phyloP scores from a whole-genome alignment of 2,329 filamentous ascomycete species.

The Pseudogymnoascus sp. region DNA sequence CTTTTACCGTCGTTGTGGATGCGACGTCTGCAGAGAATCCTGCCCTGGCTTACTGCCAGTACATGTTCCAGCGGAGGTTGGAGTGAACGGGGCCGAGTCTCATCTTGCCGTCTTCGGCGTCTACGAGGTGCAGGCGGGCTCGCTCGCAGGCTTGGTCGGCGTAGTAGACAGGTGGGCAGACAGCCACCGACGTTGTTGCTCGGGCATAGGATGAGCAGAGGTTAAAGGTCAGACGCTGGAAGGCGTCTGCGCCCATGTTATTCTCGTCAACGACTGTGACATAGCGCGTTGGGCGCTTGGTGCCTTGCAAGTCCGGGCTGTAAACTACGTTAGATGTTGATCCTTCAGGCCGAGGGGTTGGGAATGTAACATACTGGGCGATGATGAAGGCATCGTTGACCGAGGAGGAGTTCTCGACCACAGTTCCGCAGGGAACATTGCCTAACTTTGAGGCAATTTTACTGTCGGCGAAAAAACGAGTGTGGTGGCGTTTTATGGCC shows the following conservation, averaged over 20 bases:
- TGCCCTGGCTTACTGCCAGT: slow-evolving; percentile 5
- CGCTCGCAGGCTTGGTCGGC: slow-evolving; percentile 82
- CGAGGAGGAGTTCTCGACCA: slow-evolving; percentile 78
- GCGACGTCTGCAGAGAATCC: neutral
- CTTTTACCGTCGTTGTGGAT: neutral
- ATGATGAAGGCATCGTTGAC: slow-evolving; percentile 78
- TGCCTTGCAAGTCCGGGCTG: slow-evolving; percentile 77
- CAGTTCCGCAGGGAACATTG: slow-evolving; percentile 80
- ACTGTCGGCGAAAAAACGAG: slow-evolving; percentile 68
- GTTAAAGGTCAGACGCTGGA: slow-evolving; percentile 87
- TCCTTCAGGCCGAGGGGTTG: slow-evolving; percentile 70
- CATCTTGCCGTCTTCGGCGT: neutral
- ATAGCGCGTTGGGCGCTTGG: slow-evolving; percentile 86
- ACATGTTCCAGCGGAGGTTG: slow-evolving; percentile 8
- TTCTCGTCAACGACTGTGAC: slow-evolving; percentile 81
- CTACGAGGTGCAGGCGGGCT: slow-evolving; percentile 55
- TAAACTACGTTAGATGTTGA: slow-evolving; percentile 49
- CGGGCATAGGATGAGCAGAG: slow-evolving; percentile 90
- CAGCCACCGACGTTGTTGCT: slow-evolving; percentile 85
- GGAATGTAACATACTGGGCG: slow-evolving; percentile 64
- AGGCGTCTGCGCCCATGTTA: slow-evolving; percentile 52
- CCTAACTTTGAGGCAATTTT: slow-evolving; percentile 56
- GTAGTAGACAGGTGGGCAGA: slow-evolving; percentile 82
- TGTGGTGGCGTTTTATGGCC: slow-evolving; percentile 88
- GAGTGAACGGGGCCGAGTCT: neutral